Conservation (phyloP, 768 basidiomycete species). For the Agrocybe pediades region DNA sequence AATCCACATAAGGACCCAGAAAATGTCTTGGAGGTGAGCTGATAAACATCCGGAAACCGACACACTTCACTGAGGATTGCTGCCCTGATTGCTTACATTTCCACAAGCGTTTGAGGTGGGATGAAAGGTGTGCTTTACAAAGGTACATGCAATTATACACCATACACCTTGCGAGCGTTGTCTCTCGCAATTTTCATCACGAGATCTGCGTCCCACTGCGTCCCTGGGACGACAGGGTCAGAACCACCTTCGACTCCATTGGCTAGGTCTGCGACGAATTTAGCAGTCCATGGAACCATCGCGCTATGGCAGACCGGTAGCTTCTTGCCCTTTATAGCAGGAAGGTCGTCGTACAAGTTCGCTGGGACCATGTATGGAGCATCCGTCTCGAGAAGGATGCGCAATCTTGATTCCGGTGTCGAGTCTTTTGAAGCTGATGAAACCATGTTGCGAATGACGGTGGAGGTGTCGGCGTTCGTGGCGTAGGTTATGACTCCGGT, state of each 20-base stretch:
- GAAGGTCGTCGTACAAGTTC: conserved; percentile 64
- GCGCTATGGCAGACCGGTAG: conserved; percentile 75
- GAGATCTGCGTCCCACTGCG: conserved; percentile 55
- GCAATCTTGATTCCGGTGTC: conserved; percentile 22
- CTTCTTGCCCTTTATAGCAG: conserved; percentile 54
- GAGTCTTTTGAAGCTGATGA: conserved; percentile 8
- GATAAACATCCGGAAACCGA: no score
- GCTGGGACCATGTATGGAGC: conserved; percentile 87
- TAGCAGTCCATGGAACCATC: conserved; percentile 87
- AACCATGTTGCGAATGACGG: conserved; percentile 58
- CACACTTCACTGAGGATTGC: no score
- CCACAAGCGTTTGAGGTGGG: no score
- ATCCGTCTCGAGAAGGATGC: conserved; percentile 80
- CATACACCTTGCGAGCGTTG: conserved; percentile 68
- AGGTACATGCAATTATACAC: conserved; percentile 31
- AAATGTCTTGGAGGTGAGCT: no score
- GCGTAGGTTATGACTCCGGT: conserved; percentile 88
- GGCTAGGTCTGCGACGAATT: conserved; percentile 60
- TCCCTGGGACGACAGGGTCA: neutral
- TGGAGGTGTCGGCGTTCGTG: conserved; percentile 71
- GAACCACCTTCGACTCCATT: conserved; percentile 15
- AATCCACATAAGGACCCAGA: no score
- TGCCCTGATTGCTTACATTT: no score
- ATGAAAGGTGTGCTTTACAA: no score
- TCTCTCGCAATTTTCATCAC: conserved; percentile 64